These are phyloP conservation scores for Metschnikowia kunwiensis DNA, from an alignment of 805 yeast species.

Conservation along the genomic window DNA sequence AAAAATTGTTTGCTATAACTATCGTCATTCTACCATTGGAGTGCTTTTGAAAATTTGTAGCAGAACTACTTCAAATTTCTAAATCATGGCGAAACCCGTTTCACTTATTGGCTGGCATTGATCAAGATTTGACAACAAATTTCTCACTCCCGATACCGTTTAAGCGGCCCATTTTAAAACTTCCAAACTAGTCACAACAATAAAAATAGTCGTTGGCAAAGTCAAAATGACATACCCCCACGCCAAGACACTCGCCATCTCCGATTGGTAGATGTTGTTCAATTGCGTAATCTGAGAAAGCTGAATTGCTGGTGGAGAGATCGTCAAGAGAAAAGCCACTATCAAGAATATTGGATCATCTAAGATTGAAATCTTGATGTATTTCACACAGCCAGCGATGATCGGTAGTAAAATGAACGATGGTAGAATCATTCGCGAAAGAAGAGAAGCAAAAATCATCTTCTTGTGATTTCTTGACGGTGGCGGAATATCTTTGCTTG, in stretches of 20 bases:
- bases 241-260: constrained; percentile 77
- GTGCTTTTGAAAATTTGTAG: too few relatives aligned
- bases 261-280: constrained; percentile 71
- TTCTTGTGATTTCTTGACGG: constrained; percentile 59
- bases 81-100: too few relatives aligned
- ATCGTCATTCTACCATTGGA: too few relatives aligned
- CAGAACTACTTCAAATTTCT: too few relatives aligned
- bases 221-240: constrained; percentile 81
- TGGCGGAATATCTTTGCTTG: constrained; percentile 65
- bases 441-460: constrained; percentile 63
- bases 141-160: background rate
- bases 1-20: too few relatives aligned
- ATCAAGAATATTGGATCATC: constrained; percentile 80
- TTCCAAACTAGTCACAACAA: constrained; percentile 65
- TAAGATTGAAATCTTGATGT: constrained; percentile 60
- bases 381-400: constrained; percentile 62
- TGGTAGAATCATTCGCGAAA: constrained; percentile 78
- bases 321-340: constrained; percentile 70
- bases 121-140: too few relatives aligned
- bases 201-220: constrained; percentile 69
- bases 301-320: constrained; percentile 83
- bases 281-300: constrained; percentile 76
- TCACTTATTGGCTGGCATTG: too few relatives aligned
- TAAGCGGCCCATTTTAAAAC: constrained; percentile 51
- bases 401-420: constrained; percentile 65